These are phyloP conservation scores for Tuber indicum DNA, from an alignment of 495 filamentous ascomycete species.

Conservation along the genomic window DNA sequence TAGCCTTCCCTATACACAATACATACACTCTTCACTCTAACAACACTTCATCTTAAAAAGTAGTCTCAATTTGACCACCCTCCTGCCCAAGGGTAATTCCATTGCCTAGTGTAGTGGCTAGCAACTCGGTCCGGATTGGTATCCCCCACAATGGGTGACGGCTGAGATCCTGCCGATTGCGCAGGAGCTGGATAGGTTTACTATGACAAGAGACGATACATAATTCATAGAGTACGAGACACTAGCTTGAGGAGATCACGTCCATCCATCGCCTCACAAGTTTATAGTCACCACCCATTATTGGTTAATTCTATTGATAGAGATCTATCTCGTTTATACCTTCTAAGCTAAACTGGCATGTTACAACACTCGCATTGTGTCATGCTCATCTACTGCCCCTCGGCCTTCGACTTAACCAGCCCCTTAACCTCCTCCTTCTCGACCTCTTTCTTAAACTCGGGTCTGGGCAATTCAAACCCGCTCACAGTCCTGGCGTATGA, in stretches of 20 bases:
- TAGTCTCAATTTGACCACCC: background rate
- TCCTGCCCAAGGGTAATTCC: background rate
- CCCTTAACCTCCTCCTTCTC: constrained; percentile 48
- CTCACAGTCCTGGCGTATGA: constrained; percentile 67
- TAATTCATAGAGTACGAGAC: background rate
- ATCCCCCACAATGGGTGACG: too few relatives aligned
- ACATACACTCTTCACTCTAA: too few relatives aligned
- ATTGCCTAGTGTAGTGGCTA: background rate
- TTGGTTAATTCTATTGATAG: background rate
- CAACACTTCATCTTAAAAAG: too few relatives aligned
- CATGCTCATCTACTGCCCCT: constrained; percentile 1
- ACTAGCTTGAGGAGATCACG: background rate
- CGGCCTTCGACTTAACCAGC: constrained; percentile 9
- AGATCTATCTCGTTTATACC: background rate
- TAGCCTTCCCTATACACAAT: too few relatives aligned
- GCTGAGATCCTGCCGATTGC: background rate
- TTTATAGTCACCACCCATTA: too few relatives aligned
- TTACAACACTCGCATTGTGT: background rate
- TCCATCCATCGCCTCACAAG: too few relatives aligned
- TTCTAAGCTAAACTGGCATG: background rate
- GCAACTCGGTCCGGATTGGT: too few relatives aligned
- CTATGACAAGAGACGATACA: too few relatives aligned
- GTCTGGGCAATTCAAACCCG: constrained; percentile 69
- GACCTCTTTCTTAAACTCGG: constrained; percentile 54
- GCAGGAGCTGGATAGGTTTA: background rate